A percentile compares a stretch with the other conserved stretches of the same genome.
Conservation (phyloP, 805 yeast genomes). For the Zygoascus bituminiphila region DNA sequence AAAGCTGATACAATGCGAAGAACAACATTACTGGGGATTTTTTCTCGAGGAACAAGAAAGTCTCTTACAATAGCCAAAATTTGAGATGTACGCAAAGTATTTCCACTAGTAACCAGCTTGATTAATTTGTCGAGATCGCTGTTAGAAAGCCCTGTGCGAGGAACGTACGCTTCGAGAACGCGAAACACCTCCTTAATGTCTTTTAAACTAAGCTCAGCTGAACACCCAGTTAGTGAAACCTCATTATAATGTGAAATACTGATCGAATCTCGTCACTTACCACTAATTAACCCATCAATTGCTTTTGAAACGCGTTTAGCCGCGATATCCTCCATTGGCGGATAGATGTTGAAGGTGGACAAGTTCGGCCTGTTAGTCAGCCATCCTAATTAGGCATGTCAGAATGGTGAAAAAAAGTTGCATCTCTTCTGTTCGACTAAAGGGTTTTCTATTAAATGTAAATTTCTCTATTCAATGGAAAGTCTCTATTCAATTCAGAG, state of each 20-base stretch:
- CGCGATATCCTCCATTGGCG: neutral
- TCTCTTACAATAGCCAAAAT: conserved; percentile 7
- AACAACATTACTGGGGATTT: conserved; percentile 23
- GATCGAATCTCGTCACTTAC: too few species aligned
- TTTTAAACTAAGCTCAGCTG: neutral
- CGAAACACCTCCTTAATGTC: neutral
- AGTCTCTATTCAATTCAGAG: too few species aligned
- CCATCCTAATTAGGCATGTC: neutral
- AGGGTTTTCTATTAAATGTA: too few species aligned
- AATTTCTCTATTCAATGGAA: too few species aligned
- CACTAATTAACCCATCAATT: neutral
- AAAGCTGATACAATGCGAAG: conserved; percentile 23
- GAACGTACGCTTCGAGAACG: neutral
- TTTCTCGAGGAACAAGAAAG: conserved; percentile 13
- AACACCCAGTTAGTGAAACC: neutral
- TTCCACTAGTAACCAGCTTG: neutral
- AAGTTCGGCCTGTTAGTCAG: neutral
- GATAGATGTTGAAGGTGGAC: neutral
- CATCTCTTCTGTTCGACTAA: too few species aligned
- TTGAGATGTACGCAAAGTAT: neutral
- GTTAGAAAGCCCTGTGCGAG: neutral
- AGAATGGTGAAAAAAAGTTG: too few species aligned
- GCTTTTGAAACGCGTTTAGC: neutral
- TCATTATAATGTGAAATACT: neutral
- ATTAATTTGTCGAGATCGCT: neutral